phyloP scores from a whole-genome alignment of 2,329 filamentous ascomycete species.

The Hypoxylon sp. region DNA sequence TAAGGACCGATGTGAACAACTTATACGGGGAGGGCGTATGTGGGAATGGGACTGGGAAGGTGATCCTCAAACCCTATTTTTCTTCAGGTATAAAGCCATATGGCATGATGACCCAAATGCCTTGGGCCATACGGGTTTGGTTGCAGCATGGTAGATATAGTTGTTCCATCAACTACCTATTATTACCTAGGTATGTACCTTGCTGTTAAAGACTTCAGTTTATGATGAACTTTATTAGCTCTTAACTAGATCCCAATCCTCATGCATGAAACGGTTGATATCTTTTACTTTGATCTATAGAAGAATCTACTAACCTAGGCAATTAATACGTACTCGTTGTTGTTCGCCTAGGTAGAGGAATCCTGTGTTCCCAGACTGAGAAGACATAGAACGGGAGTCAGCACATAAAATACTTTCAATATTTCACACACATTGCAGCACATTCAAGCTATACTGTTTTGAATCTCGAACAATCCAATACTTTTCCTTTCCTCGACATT shows the following conservation, averaged over 20 bases:
- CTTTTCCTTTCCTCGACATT: background rate
- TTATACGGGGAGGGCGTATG: background rate
- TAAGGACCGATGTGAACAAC: conserved; percentile 9
- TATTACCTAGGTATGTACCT: too few species aligned
- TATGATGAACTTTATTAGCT: too few species aligned
- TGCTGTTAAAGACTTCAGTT: too few species aligned
- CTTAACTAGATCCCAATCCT: too few species aligned
- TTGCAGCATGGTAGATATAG: background rate
- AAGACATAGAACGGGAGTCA: too few species aligned
- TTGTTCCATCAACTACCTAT: background rate
- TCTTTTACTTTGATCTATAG: too few species aligned
- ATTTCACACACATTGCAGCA: background rate
- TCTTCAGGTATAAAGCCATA: background rate
- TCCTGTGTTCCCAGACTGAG: too few species aligned
- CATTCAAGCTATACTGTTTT: background rate
- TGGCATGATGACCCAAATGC: conserved; percentile 20
- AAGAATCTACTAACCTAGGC: too few species aligned
- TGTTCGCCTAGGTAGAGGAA: too few species aligned
- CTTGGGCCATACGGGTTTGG: background rate
- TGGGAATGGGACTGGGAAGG: conserved; percentile 25
- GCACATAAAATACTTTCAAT: background rate
- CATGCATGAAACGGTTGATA: too few species aligned
- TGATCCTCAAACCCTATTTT: background rate
- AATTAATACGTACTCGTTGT: too few species aligned
- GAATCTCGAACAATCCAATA: background rate